phyloP scores from a whole-genome alignment of 768 basidiomycete species.

The Naganishia vishniacii region DNA sequence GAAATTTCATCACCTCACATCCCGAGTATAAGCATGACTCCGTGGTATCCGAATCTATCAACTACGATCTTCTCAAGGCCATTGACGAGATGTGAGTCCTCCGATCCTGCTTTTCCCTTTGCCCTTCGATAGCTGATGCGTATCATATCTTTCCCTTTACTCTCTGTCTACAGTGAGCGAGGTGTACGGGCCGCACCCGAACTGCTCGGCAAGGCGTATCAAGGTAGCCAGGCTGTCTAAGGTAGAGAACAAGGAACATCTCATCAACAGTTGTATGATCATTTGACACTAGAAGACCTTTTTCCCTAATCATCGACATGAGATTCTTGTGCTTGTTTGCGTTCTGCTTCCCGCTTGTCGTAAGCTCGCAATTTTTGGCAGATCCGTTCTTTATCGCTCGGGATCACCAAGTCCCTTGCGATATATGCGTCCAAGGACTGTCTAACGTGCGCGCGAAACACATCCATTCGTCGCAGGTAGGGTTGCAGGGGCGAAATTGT shows the following conservation, averaged over 20 bases:
- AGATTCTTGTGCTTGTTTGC: no score
- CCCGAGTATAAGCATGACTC: conserved; percentile 89
- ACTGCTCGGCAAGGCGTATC: conserved; percentile 35
- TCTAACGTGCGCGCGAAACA: conserved; percentile 5
- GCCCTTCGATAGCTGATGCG: no score
- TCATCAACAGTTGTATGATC: conserved; percentile 1
- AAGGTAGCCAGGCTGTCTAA: conserved; percentile 16
- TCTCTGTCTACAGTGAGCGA: conserved; percentile 35
- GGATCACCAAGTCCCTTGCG: conserved; percentile 1
- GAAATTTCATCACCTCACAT: conserved; percentile 82
- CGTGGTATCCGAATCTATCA: conserved; percentile 83
- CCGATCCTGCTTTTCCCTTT: no score
- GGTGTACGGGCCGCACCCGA: conserved; percentile 44
- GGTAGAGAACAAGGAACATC: not conserved
- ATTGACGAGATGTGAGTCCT: conserved; percentile 80
- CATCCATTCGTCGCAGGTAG: conserved; percentile 12
- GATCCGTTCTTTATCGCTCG: not conserved
- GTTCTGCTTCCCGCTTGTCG: conserved; percentile 3
- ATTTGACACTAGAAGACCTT: not conserved
- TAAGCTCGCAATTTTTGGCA: not conserved
- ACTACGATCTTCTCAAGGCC: conserved; percentile 83
- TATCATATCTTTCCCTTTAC: not conserved
- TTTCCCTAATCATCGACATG: not conserved
- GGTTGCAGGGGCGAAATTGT: not conserved
- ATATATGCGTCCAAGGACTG: not conserved